These are phyloP conservation scores for Musa troglodytarum DNA, from an alignment of 176 grass and related monocot species.

Conservation along the genomic window DNA sequence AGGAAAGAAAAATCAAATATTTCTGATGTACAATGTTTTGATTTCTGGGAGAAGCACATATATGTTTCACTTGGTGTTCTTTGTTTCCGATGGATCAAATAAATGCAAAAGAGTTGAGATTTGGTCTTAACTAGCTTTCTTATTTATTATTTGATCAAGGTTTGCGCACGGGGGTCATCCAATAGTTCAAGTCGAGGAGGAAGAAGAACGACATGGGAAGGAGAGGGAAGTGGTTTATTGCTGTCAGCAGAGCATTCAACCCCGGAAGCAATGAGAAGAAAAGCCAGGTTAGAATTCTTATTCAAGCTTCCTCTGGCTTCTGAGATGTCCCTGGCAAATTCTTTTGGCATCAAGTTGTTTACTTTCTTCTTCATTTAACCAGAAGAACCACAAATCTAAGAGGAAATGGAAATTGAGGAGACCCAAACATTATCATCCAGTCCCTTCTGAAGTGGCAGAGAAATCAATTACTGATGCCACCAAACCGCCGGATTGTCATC, in stretches of 20 bases:
- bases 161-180: background rate
- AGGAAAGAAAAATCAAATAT: background rate
- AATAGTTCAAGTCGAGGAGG: background rate
- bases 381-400: conserved; percentile 42
- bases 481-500: conserved; percentile 26
- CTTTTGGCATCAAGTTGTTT: background rate
- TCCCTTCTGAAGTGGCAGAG: conserved; percentile 20
- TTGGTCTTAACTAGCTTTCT: background rate
- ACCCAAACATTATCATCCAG: conserved; percentile 11
- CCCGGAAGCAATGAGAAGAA: conserved; percentile 4
- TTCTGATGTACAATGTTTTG: background rate
- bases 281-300: background rate
- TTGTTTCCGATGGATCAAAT: background rate
- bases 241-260: background rate
- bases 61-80: background rate
- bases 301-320: background rate
- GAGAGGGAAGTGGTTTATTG: conserved; percentile 4
- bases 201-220: conserved; percentile 8
- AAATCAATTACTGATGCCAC: background rate
- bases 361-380: background rate
- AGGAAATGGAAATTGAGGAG: conserved; percentile 56
- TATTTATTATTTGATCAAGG: background rate
- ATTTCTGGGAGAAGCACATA: background rate
- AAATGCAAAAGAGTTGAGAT: background rate
- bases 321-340: background rate